These are phyloP conservation scores for Nakazawaea anatomiae DNA, from an alignment of 805 yeast species.

Conservation along the genomic window DNA sequence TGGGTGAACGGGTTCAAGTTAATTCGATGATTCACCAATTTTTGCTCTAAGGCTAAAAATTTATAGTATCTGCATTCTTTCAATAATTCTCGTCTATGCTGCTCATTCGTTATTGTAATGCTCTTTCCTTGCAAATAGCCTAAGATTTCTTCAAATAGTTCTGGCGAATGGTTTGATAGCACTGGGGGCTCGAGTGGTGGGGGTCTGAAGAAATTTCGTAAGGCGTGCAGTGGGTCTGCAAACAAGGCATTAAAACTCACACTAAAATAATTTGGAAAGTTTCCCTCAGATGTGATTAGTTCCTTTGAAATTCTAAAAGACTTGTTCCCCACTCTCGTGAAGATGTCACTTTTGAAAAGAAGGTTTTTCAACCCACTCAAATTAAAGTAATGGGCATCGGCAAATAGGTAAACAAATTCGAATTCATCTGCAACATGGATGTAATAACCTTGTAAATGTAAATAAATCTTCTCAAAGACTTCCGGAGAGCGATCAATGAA, in stretches of 20 bases:
- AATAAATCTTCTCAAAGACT: conserved; percentile 59
- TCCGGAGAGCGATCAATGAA: conserved; percentile 72
- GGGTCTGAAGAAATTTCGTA: conserved; percentile 56
- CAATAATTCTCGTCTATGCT: conserved; percentile 50
- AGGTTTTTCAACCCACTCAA: conserved; percentile 48
- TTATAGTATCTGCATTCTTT: conserved; percentile 76
- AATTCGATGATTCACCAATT: conserved; percentile 47
- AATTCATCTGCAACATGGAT: conserved; percentile 53
- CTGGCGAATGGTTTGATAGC: conserved; percentile 45
- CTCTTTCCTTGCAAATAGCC: conserved; percentile 50
- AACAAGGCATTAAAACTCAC: conserved; percentile 50
- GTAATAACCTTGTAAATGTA: conserved; percentile 79
- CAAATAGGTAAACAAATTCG: conserved; percentile 54
- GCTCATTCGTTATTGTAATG: conserved; percentile 40
- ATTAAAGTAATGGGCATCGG: conserved; percentile 70
- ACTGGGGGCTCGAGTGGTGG: conserved; percentile 66
- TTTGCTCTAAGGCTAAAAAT: conserved; percentile 69
- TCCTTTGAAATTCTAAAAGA: conserved; percentile 55
- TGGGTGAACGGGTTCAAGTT: conserved; percentile 44
- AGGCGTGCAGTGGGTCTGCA: conserved; percentile 38
- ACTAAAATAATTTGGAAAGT: conserved; percentile 72
- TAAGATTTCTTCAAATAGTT: conserved; percentile 49
- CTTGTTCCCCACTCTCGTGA: conserved; percentile 52
- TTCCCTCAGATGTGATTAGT: conserved; percentile 55
- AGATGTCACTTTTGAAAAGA: conserved; percentile 48